Base-by-base conservation (phyloP, 176 grass and related monocot species). In the Hyparrhenia diplandra region DNA sequence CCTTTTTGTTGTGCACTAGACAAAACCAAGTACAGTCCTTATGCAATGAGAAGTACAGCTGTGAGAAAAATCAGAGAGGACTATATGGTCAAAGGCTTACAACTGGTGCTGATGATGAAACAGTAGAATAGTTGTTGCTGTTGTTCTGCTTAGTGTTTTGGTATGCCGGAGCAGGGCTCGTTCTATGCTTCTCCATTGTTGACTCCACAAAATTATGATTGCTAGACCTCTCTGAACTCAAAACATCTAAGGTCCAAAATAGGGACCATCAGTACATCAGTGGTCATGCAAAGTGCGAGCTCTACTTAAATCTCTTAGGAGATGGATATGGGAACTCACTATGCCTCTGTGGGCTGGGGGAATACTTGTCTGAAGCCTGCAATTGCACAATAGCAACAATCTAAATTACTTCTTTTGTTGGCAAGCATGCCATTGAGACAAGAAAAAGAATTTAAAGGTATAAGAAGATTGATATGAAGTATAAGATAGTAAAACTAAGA, bases 281-380 rank as follows among this genome's bases (percentile, higher is more conserved):
- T 34, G 16, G 17, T 47, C 57, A 66, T 2, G 2, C 12, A 82
- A 66, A 28, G 23, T 35, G 47, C 2, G 24, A 76, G 28, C 18
- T 30, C 21, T 71, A 8, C 10, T 14, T 62, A 77, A 78, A 54
- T n/a, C 34, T 54, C 60, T 65, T 52, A 67, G 4, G 58, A n/a
- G 28, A 29, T 39, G 46, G 31, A 52, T 70, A 45, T 65, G 6
- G 47, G 37, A 63, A 73, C 87, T 87, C 82, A 95, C 89, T 95
- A 28, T 90, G 87, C 13, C 69, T 74, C 39, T 75, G 81, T 74
- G 84, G 84, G 66, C 82, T 89, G 24, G 89, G 87, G 17, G 89
- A 83, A 68, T 78, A 79, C 61, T 67, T 80, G 35, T 87, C 92
- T 77, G 84, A 83, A 31, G 59, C 66, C 82, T 84, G 75, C 58